Evolutionary conservation across 768 basidiomycete genomes (phyloP), one percentile per base, ranked within the genome.

Genomic region (Pleurotus tuoliensis): DNA sequence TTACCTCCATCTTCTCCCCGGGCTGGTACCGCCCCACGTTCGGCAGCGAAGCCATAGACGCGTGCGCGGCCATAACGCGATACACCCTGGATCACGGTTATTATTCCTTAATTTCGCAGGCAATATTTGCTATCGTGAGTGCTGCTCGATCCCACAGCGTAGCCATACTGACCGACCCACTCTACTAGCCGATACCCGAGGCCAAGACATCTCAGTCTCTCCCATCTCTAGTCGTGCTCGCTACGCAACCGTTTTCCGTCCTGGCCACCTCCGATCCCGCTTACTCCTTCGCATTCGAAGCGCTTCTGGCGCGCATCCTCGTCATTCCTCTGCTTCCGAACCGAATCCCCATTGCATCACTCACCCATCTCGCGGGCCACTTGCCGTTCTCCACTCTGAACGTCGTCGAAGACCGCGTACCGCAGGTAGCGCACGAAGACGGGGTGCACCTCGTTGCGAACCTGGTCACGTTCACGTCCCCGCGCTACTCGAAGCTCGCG

Each of bases 251-350:
- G 43, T 79, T 76, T 18, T 70, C 64, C 11, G 69, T 62, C 18
- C 68, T 44, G 64, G 44, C 59, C 1, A 37, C 61, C 62, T 65
- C 1, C 52, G 63, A 44, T 74, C 72, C 61, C 24, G 67, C 5
- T 61, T 53, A 30, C 39, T 6, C 9, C 59, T 58, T 67, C 22
- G 50, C 75, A 43, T 63, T 87, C 13, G 60, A 69, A 25, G 64
- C 68, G 15, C 63, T 89, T 25, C 61, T 90, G 53, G 64, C 73
- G 13, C 69, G 74, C 58, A 82, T 95, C 55, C 75, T 96, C 57
- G 79, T 86, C 1, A 75, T 95, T 43, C 88, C 90, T 0, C 72
- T 92, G 0, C 78, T 98, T 0, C 92, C 92, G 1, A 88, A 90
- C 68, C 87, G 84, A 6, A 73, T 89, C 45, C 88, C 83, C 37